phyloP scores from a whole-genome alignment of 2,329 filamentous ascomycete species.

The Ophiocordyceps camponoti-floridani region DNA sequence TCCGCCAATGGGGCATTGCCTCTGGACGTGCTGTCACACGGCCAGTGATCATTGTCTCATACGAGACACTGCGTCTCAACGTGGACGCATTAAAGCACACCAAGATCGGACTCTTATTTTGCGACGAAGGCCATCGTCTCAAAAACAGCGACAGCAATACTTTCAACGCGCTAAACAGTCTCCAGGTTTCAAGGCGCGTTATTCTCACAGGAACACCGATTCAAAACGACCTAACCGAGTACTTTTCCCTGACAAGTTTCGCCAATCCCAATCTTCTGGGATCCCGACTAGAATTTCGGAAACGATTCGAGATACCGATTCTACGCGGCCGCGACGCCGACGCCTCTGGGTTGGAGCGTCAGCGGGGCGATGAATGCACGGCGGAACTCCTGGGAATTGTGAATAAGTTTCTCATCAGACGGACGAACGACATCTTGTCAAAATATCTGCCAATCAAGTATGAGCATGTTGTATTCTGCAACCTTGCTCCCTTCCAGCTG shows the following conservation, averaged over 20 bases:
- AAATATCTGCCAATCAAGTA: conserved; percentile 98
- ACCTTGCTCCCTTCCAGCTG: conserved; percentile 78
- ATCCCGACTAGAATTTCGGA: conserved; percentile 78
- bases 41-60: conserved; percentile 92
- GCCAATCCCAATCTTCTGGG: conserved; percentile 88
- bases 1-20: conserved; percentile 88
- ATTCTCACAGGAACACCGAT: conserved; percentile 96
- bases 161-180: conserved; percentile 72
- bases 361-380: conserved; percentile 70
- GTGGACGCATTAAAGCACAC: conserved; percentile 79
- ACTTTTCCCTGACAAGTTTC: conserved; percentile 90
- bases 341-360: conserved; percentile 64
- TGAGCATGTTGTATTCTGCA: conserved; percentile 97
- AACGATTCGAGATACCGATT: conserved; percentile 86
- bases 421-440: conserved; percentile 93
- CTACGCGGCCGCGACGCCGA: conserved; percentile 79
- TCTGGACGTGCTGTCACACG: conserved; percentile 77
- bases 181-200: conserved; percentile 81
- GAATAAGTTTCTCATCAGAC: conserved; percentile 96
- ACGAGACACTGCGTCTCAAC: conserved; percentile 85
- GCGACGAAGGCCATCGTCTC: conserved; percentile 88
- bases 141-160: conserved; percentile 97
- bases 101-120: conserved; percentile 80
- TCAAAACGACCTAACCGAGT: conserved; percentile 96
- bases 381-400: conserved; percentile 67